Conservation (phyloP, 805 yeast genomes). For the Saturnispora kantuleensis region DNA sequence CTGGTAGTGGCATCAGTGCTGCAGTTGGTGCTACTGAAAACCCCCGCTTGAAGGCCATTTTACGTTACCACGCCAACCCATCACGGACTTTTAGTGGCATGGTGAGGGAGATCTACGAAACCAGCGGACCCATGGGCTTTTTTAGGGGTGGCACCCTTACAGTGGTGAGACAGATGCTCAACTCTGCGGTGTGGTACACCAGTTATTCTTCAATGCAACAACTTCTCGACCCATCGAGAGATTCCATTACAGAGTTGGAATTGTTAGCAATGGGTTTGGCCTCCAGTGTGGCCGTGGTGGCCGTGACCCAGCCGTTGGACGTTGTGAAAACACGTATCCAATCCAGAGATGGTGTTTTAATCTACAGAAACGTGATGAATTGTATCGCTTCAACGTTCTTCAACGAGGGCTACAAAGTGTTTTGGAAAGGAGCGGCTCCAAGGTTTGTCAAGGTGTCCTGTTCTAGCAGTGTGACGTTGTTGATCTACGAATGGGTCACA, state of each 20-base stretch:
- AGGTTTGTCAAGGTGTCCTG: slow-evolving; percentile 60
- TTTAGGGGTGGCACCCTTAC: slow-evolving; percentile 82
- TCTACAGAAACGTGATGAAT: slow-evolving; percentile 53
- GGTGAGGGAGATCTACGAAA: slow-evolving; percentile 53
- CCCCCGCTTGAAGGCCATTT: slow-evolving; percentile 14
- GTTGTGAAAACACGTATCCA: slow-evolving; percentile 83
- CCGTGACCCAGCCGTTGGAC: slow-evolving; percentile 80
- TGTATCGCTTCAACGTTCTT: slow-evolving; percentile 41
- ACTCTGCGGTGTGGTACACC: slow-evolving; percentile 76
- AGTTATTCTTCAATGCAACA: slow-evolving; percentile 74
- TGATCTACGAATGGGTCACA: slow-evolving; percentile 51
- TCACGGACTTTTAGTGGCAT: slow-evolving; percentile 44
- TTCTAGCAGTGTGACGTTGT: slow-evolving; percentile 60
- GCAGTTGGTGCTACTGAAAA: not conserved
- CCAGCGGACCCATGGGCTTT: slow-evolving; percentile 71
- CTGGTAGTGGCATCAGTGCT: not conserved
- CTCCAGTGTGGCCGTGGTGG: slow-evolving; percentile 65
- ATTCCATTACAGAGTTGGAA: slow-evolving; percentile 32
- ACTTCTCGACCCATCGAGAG: slow-evolving; percentile 43
- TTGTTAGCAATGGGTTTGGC: slow-evolving; percentile 40
- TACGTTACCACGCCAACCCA: slow-evolving; percentile 41
- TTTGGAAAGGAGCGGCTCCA: slow-evolving; percentile 56
- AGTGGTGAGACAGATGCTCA: slow-evolving; percentile 63
- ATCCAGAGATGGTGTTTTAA: slow-evolving; percentile 50
- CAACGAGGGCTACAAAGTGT: slow-evolving; percentile 35